Evolutionary conservation across 345 rosid genomes (phyloP).

Genomic region (Arabidopsis arenosa): DNA sequence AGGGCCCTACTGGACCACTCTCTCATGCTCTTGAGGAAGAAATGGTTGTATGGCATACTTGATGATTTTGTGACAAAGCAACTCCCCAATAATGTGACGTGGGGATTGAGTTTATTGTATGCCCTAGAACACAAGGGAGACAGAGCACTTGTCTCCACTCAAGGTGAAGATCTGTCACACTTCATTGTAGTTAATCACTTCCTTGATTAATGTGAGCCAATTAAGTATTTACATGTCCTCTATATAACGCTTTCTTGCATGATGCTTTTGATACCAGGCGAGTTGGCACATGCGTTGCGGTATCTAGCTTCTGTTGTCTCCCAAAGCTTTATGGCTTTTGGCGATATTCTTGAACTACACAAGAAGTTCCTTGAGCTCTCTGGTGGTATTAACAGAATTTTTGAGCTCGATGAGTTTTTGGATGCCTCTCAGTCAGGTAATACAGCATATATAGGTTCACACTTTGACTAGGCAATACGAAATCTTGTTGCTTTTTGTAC

Average conservation of each 20-base stretch:
- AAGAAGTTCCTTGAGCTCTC: constrained; percentile 93
- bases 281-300: constrained; percentile 92
- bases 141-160: constrained; percentile 78
- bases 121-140: constrained; percentile 94
- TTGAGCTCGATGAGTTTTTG: constrained; percentile 95
- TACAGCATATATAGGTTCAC: constrained; percentile 15
- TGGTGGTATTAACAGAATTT: constrained; percentile 85
- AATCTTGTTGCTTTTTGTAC: constrained; percentile 15
- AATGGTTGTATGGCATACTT: constrained; percentile 87
- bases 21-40: constrained; percentile 76
- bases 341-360: constrained; percentile 93
- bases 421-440: constrained; percentile 85
- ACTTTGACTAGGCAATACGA: neutral
- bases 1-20: constrained; percentile 86
- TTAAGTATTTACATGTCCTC: constrained; percentile 16
- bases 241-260: constrained; percentile 20
- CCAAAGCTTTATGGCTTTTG: constrained; percentile 98
- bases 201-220: neutral
- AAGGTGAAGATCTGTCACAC: constrained; percentile 57
- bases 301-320: constrained; percentile 97
- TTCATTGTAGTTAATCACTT: constrained; percentile 13
- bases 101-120: constrained; percentile 96
- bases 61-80: constrained; percentile 99
- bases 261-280: constrained; percentile 63
- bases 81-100: constrained; percentile 95